A percentile compares a stretch with the other conserved stretches of the same genome.
These are phyloP conservation scores for Ascochyta fabae DNA, from an alignment of 2,329 filamentous ascomycete species.

Conservation along the genomic window DNA sequence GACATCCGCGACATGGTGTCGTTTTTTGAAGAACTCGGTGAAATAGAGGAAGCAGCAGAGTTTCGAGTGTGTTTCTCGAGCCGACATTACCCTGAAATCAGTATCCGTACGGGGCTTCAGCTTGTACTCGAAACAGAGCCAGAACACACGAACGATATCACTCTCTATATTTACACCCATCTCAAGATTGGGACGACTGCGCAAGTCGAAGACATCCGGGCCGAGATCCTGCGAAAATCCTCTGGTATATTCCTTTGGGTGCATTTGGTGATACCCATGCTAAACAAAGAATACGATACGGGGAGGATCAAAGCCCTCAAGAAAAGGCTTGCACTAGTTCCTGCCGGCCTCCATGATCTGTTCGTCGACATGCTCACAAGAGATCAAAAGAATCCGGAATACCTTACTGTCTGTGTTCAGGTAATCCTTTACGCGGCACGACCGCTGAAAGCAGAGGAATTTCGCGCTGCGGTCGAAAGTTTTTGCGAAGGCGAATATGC, in stretches of 20 bases:
- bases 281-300: constrained; percentile 52
- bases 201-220: constrained; percentile 29
- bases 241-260: constrained; percentile 55
- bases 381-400: constrained; percentile 43
- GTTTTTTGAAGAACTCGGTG: constrained; percentile 52
- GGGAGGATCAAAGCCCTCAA: constrained; percentile 41
- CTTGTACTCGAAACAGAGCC: constrained; percentile 47
- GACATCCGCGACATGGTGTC: constrained; percentile 54
- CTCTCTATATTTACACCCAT: constrained; percentile 27
- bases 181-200: constrained; percentile 31
- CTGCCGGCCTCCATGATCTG: constrained; percentile 52
- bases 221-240: constrained; percentile 46
- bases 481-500: constrained; percentile 16
- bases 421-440: constrained; percentile 28
- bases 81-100: constrained; percentile 56
- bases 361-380: constrained; percentile 55
- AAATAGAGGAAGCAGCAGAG: constrained; percentile 15
- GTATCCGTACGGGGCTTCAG: constrained; percentile 32
- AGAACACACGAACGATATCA: constrained; percentile 49
- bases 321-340: constrained; percentile 35
- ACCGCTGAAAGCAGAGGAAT: constrained; percentile 21
- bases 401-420: constrained; percentile 24
- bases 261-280: constrained; percentile 42
- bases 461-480: constrained; percentile 8
- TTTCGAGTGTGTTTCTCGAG: constrained; percentile 27